A percentile compares a stretch with the other conserved stretches of the same genome.
Evolutionary conservation across 1,139 yeast species (phyloP).

Genomic region (Wickerhamomyces sp.): DNA sequence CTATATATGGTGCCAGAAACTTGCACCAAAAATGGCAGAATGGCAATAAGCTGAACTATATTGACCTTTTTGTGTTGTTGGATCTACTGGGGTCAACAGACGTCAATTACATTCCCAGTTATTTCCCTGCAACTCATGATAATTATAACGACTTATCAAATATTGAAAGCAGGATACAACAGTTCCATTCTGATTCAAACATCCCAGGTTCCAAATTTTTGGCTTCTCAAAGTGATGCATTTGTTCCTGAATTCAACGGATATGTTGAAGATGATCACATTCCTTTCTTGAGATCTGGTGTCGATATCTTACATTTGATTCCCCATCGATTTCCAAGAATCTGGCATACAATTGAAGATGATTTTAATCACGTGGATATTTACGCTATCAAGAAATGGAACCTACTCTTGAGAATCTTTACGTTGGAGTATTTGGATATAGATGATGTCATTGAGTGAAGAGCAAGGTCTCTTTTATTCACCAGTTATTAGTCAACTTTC

Average conservation of each 20-base stretch:
- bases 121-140: slow-evolving; percentile 37
- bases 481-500: not conserved
- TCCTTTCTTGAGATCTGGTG: slow-evolving; percentile 43
- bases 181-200: slow-evolving; percentile 8
- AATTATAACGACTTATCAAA: slow-evolving; percentile 33
- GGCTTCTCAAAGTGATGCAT: slow-evolving; percentile 16
- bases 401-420: slow-evolving; percentile 13
- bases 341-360: slow-evolving; percentile 45
- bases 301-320: slow-evolving; percentile 46
- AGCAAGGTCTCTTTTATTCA: not conserved
- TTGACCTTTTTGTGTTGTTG: slow-evolving; percentile 42
- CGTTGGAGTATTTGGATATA: slow-evolving; percentile 16
- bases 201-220: slow-evolving; percentile 14
- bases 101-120: slow-evolving; percentile 38
- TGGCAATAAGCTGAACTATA: slow-evolving; percentile 20
- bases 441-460: not conserved
- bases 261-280: slow-evolving; percentile 49
- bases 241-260: slow-evolving; percentile 23
- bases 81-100: slow-evolving; percentile 43
- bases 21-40: slow-evolving; percentile 38
- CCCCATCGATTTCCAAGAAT: slow-evolving; percentile 44
- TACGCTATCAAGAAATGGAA: slow-evolving; percentile 21
- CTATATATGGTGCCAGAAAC: slow-evolving; percentile 51
- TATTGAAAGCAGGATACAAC: slow-evolving; percentile 24
- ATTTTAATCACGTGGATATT: slow-evolving; percentile 26